These are phyloP conservation scores for Colletotrichum sp. DNA, from an alignment of 2,329 filamentous ascomycete species.

Conservation along the genomic window DNA sequence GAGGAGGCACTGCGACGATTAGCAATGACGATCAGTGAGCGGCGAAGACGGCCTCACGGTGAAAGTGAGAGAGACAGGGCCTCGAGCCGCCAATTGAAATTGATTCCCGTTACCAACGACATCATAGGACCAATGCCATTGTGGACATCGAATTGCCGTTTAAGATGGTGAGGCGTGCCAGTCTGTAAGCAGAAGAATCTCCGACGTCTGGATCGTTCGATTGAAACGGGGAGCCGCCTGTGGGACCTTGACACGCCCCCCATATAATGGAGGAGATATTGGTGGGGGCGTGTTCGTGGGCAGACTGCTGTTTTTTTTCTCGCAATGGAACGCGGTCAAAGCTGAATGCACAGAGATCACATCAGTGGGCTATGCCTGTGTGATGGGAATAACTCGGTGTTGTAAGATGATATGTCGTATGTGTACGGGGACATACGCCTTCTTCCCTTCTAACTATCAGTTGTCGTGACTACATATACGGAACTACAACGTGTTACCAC, in stretches of 20 bases:
- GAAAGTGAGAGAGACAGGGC: background rate
- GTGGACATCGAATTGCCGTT: background rate
- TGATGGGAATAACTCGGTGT: background rate
- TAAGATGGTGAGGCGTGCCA: background rate
- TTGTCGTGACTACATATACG: background rate
- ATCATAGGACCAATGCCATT: background rate
- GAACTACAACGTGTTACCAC: background rate
- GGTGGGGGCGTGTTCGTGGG: background rate
- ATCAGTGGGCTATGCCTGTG: background rate
- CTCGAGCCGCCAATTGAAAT: background rate
- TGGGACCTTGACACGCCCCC: background rate
- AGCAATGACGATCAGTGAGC: slow-evolving; percentile 36
- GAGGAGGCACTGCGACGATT: slow-evolving; percentile 57
- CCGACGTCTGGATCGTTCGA: slow-evolving; percentile 10
- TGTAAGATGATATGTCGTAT: background rate
- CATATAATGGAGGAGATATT: background rate
- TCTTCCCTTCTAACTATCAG: background rate
- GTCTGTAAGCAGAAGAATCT: background rate
- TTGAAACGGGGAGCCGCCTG: background rate
- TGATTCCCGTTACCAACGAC: background rate
- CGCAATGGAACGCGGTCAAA: background rate
- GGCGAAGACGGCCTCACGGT: background rate
- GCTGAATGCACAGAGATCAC: background rate
- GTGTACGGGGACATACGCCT: background rate
- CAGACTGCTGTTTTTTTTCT: background rate